Percentiles rank a stretch among this genome's conserved stretches.
Conservation (phyloP, 2,329 filamentous ascomycete species). For the Talaromyces atroroseus region DNA sequence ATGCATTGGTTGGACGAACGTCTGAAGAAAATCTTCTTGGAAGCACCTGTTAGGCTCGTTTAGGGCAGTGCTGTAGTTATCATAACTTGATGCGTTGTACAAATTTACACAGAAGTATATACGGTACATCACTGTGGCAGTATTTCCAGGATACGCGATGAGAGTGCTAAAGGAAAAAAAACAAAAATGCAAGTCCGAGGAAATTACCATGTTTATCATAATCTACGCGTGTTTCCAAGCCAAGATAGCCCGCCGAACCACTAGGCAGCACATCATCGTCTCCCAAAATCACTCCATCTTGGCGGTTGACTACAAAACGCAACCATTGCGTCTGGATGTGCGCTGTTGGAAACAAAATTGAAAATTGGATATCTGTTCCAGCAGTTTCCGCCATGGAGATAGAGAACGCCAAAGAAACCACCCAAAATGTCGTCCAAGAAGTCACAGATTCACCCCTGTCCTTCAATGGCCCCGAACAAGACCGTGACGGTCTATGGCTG, state of each 20-base stretch:
- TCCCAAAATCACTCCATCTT: not conserved
- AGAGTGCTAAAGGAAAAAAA: no score
- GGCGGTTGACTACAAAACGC: not conserved
- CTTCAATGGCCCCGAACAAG: not conserved
- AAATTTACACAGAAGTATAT: no score
- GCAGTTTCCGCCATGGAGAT: not conserved
- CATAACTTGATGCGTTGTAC: no score
- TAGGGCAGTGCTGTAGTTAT: no score
- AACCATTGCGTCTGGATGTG: not conserved
- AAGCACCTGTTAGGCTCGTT: not conserved
- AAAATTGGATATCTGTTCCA: not conserved
- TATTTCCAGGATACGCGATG: no score
- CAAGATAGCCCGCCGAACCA: not conserved
- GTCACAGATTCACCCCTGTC: not conserved
- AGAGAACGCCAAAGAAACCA: not conserved
- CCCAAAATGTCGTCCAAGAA: not conserved
- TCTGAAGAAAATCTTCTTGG: not conserved
- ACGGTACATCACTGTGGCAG: no score
- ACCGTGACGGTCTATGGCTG: no score
- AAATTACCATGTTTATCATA: no score
- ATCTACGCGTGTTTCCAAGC: no score
- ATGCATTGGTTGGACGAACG: conserved; percentile 63
- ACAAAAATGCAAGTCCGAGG: no score
- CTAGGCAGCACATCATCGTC: conserved; percentile 5
- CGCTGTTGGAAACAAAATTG: not conserved